Evolutionary conservation across 116 monocot species (phyloP).

Genomic region (Posidonia oceanica): DNA sequence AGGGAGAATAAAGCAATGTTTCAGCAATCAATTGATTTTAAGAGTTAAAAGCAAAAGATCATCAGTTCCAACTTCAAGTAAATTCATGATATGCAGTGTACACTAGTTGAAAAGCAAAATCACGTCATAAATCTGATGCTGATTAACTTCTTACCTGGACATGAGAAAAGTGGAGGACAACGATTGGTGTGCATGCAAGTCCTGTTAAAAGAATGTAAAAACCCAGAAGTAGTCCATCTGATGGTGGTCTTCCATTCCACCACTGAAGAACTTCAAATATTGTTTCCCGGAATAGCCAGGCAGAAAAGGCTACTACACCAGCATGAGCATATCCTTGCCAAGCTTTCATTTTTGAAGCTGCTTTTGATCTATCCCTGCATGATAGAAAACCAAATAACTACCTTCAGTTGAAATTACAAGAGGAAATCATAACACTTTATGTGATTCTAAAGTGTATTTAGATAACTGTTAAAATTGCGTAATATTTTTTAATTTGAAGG

Average conservation of each 20-base stretch:
- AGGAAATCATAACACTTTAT: neutral
- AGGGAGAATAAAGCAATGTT: too few relatives aligned
- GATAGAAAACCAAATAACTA: neutral
- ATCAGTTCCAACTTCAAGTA: too few relatives aligned
- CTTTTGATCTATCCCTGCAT: slow-evolving; percentile 70
- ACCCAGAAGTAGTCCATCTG: slow-evolving; percentile 91
- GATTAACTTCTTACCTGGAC: slow-evolving; percentile 48
- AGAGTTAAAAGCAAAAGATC: too few relatives aligned
- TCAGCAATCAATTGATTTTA: too few relatives aligned
- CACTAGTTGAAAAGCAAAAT: too few relatives aligned
- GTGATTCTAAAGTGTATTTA: too few relatives aligned
- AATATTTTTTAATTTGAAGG: too few relatives aligned
- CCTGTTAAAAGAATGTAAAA: slow-evolving; percentile 79
- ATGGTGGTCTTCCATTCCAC: slow-evolving; percentile 92
- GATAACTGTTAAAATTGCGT: too few relatives aligned
- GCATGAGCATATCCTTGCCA: slow-evolving; percentile 95
- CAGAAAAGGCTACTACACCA: slow-evolving; percentile 63
- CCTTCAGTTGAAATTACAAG: neutral
- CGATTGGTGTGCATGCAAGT: slow-evolving; percentile 83
- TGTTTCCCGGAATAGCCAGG: slow-evolving; percentile 90
- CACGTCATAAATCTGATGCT: neutral
- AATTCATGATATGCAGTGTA: too few relatives aligned
- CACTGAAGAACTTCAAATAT: slow-evolving; percentile 97
- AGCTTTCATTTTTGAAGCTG: slow-evolving; percentile 75
- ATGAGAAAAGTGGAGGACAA: slow-evolving; percentile 91